Evolutionary conservation across 2,329 filamentous ascomycete species (phyloP).

Genomic region (Botryotinia calthae): DNA sequence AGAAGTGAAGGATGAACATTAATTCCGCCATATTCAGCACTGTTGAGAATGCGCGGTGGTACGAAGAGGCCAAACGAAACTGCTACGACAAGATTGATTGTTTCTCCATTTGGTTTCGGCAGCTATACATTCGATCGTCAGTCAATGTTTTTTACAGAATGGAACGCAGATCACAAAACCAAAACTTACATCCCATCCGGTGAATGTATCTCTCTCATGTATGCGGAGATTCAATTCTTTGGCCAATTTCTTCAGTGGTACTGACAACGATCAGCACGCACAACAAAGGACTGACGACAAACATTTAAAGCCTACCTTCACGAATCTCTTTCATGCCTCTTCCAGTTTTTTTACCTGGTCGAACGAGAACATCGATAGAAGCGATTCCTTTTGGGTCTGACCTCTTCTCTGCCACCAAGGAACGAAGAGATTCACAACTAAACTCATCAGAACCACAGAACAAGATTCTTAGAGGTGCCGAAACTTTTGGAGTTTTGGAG

Average conservation of each 20-base stretch:
- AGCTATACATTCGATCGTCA: slow-evolving; percentile 44
- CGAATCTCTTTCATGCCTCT: slow-evolving; percentile 61
- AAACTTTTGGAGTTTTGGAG: slow-evolving; percentile 36
- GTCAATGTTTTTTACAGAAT: not conserved
- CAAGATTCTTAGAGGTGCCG: slow-evolving; percentile 71
- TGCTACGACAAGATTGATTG: slow-evolving; percentile 77
- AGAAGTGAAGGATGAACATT: slow-evolving; percentile 93
- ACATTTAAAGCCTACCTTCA: slow-evolving; percentile 29
- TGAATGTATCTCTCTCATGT: slow-evolving; percentile 80
- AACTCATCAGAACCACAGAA: slow-evolving; percentile 95
- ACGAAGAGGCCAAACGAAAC: slow-evolving; percentile 95
- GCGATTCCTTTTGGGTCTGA: slow-evolving; percentile 55
- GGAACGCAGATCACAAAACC: not conserved
- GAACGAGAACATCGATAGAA: slow-evolving; percentile 82
- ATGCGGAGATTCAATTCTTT: slow-evolving; percentile 61
- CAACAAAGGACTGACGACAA: not conserved
- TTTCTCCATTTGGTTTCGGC: slow-evolving; percentile 45
- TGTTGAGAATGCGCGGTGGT: slow-evolving; percentile 68
- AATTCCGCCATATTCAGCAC: slow-evolving; percentile 76
- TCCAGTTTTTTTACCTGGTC: slow-evolving; percentile 74
- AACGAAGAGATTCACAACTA: slow-evolving; percentile 73
- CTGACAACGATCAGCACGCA: slow-evolving; percentile 45
- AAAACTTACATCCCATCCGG: slow-evolving; percentile 66
- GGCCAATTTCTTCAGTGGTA: slow-evolving; percentile 70
- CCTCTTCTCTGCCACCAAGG: slow-evolving; percentile 61